Base-by-base conservation (phyloP, 202 grass and related monocot species). In the Miscanthus sacchariflorus region DNA sequence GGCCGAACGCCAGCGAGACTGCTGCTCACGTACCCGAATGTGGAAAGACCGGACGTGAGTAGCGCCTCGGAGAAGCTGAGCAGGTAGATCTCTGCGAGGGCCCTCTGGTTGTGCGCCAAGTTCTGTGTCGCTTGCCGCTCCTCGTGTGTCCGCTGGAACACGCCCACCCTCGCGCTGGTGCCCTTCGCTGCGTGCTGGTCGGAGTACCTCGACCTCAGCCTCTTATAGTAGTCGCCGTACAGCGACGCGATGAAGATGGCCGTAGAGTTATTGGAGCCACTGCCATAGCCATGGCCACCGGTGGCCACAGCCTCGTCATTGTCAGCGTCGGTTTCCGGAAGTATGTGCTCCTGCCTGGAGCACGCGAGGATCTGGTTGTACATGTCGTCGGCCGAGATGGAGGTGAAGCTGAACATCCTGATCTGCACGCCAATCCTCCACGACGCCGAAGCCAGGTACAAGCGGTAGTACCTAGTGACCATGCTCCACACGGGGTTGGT, bases 1-100 rank as follows among this genome's bases (percentile, higher is more conserved):
- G 91, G 90, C 40, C 78, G 86, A 17, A 87, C 49, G 4, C 91
- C 90, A 0, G 89, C 89, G 56, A 98, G 83, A 54, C 85, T 75
- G 43, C 91, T 85, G 77, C 87, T 83, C 72, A 92, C 72, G 77
- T 93, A 95, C 38, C 95, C 93, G 76, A 95, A 98, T 9, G 95
- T 98, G 1, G 93, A 98, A 21, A 71, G 33, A 12, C 87, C 72
- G 2, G 71, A 79, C 3, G 93, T 93, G 39, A 98, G 46, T 25
- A 95, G 72, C 77, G 78, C 85, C 27, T 93, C 93, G 1, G 81
- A 85, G 74, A 95, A 92, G 70, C 93, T 90, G 28, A 98, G 77
- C 79, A 93, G 86, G 77, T 90, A 93, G 56, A 98, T 93, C 87
- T 98, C 91, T 0, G 93, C 87, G 7, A 92, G 58, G 45, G 89